Base-by-base conservation (phyloP, 2,329 filamentous ascomycete species). In the Phaeosphaeria sp. region DNA sequence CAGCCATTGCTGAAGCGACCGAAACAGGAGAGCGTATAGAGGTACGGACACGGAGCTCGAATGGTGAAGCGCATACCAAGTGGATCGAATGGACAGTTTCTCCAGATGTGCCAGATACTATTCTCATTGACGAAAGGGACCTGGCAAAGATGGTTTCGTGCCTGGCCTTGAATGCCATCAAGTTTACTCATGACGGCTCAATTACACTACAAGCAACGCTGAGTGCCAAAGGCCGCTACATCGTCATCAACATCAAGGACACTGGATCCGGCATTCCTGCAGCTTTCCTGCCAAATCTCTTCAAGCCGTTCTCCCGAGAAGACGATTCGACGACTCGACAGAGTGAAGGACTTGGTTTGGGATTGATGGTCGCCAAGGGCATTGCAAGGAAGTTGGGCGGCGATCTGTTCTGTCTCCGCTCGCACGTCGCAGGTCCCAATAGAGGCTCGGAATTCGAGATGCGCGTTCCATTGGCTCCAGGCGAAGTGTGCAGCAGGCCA, bases 321-420 rank as follows among this genome's bases (percentile, higher is more conserved):
- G 88, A 91, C 71, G 83, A 86, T 50, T 90, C 88, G 1, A 85
- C 87, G 15, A 90, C 87, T 6, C 81, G 89, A 44, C 84, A 85
- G 59, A 88, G 85, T 69, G 89, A 91, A 72, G 89, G 89, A 0
- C 79, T 91, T 2, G 89, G 89, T 0, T 78, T 91, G 6, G 89
- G 89, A 25, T 77, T 91, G 11, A 82, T 91, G 68, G 89, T 91
- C n/a, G 89, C 89, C 0, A 91, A 90, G 74, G 88, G 88, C 3
- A 80, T 90, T 46, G 87, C 89, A 5, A 82, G 89, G 53, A 89
- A 88, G 70, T 83, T 91, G 55, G 87, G 88, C 23, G 89, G 89
- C 17, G 89, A 91, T 73, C 77, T 91, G 20, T 83, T 85, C 51
- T 87, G 89, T 64, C 82, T 87, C 43, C 82, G 84, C 50, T 89